Percentiles rank a stretch among this genome's conserved stretches.
phyloP scores from a whole-genome alignment of 1,284 basidiomycete species.

The Thecaphora thlaspeos region DNA sequence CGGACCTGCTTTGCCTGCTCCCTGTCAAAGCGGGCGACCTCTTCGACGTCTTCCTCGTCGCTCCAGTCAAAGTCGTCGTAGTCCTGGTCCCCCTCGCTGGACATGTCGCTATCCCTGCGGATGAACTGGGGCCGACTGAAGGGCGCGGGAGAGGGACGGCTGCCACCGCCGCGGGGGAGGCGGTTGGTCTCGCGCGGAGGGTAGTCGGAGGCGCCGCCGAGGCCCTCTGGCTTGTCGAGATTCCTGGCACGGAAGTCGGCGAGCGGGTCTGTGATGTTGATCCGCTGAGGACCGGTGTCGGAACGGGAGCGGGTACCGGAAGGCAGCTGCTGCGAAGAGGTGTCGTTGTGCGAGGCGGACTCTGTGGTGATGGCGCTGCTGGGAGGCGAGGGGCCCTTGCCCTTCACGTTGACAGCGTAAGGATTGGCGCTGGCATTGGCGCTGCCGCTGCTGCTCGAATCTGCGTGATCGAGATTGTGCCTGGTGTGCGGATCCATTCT shows the following conservation, averaged over 20 bases:
- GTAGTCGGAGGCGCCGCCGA: constrained; percentile 42
- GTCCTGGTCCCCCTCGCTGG: constrained; percentile 35
- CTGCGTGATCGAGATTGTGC: too few species aligned
- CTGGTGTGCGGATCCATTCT: background rate
- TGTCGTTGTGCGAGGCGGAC: constrained; percentile 3
- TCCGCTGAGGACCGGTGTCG: constrained; percentile 29
- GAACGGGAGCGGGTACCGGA: constrained; percentile 17
- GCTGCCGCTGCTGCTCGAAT: too few species aligned
- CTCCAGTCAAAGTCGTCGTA: constrained; percentile 54
- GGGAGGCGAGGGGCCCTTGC: too few species aligned
- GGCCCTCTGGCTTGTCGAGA: constrained; percentile 35
- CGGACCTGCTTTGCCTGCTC: constrained; percentile 38
- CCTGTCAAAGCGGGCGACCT: constrained; percentile 33
- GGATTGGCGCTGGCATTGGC: too few species aligned
- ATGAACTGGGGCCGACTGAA: constrained; percentile 18
- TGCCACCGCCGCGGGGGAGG: constrained; percentile 16
- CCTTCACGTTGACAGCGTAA: too few species aligned
- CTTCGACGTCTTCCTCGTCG: constrained; percentile 49
- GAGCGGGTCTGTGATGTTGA: constrained; percentile 47
- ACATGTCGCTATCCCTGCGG: constrained; percentile 37
- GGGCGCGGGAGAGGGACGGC: constrained; percentile 13
- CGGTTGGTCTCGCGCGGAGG: constrained; percentile 33
- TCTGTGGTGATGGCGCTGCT: constrained; percentile 7
- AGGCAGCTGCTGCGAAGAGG: too few species aligned
- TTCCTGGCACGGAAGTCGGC: constrained; percentile 44